Base-by-base conservation (phyloP, 2,329 filamentous ascomycete genomes). In the Fusarium scirpi region DNA sequence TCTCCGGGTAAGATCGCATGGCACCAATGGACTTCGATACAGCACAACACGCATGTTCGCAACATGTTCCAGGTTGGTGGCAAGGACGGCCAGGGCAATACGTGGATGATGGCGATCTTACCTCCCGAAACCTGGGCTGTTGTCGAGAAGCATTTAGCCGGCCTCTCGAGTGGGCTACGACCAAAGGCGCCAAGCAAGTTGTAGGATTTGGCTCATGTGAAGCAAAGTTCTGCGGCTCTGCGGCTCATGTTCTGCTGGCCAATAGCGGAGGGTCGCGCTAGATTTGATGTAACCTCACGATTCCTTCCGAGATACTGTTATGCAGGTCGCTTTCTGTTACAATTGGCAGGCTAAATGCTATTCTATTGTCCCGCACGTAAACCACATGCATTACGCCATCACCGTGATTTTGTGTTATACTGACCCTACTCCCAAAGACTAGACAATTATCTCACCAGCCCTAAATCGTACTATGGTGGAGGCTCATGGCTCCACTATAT, bases 11-110 rank as follows among this genome's bases (percentile, higher is more conserved):
- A 57, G 6, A 22, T 60, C 6, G 20, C 58, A 9, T 60, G 58
- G 58, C 51, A 60, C 9, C 52, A 60, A 24, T 60, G 52, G 58
- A 60, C 51, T 15, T 46, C 52, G 1, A 10, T 60, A 9, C 51
- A 60, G 24, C 58, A 60, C 8, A 57, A 16, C 13, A 25, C 41
- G 5, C 57, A 60, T 6, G 25, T 46, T 16, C 57, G 57, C 16
- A 60, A 60, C 12, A 60, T 60, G 58, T 60, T 60, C 30, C 52
- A 60, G 11, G 58, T 60, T 10, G 58, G 58, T 15, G 58, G 58
- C 13, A 58, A 27, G 10, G 51, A 60, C 16, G 58, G 24, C 7
- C 41, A 30, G 9, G 58, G 30, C 8, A 58, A 60, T 47, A 60
- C 51, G 2, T 60, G 58, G 58, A 60, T 60, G 51, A 60, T 60